Base-by-base conservation (phyloP, 352 stramenopile genomes). In the Phytophthora idaei region DNA sequence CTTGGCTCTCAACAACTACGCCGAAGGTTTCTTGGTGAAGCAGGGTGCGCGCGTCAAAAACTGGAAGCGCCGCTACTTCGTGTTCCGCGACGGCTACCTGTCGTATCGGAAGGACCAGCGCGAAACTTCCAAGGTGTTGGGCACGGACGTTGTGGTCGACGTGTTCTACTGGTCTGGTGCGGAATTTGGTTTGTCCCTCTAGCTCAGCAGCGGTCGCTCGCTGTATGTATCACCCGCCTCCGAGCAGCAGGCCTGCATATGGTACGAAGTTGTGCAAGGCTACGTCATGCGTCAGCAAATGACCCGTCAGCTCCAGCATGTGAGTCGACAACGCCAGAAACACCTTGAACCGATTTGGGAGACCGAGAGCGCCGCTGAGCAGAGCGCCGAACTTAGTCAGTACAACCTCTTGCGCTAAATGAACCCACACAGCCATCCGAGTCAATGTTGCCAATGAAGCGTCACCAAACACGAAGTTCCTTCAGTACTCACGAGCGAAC, bases 51-150 rank as follows among this genome's bases (percentile, higher is more conserved):
- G 76, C 63, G 64, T 93, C 61, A 90, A 90, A 71, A 93, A 74
- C 47, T 93, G 85, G 85, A 86, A 89, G 41, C 83, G 78, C 34
- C 83, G 85, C 47, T 93, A 89, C 69, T 93, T 93, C 58, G 80
- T 91, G 28, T 90, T 93, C 67, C 81, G 85, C 44, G 72, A 90
- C 44, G 83, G 83, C 41, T 80, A 63, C 51, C 47, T 91, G 25
- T 78, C 69, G 28, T 91, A 89, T 69, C 79, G 81, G 56, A 90
- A 89, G 71, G 73, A 91, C 59, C 73, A 71, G 42, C 77, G 76
- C 56, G 77, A 87, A 36, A 71, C 57, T 45, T 70, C 81, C 50
- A 86, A 77, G 48, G 67, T 87, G 11, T 66, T 89, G 8, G 65
- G 73, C 31, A 78, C 63, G 25, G 81, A 91, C 53, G 60, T 78